Conservation (phyloP, 2,329 filamentous ascomycete genomes). For the Paecilomyces niveus region DNA sequence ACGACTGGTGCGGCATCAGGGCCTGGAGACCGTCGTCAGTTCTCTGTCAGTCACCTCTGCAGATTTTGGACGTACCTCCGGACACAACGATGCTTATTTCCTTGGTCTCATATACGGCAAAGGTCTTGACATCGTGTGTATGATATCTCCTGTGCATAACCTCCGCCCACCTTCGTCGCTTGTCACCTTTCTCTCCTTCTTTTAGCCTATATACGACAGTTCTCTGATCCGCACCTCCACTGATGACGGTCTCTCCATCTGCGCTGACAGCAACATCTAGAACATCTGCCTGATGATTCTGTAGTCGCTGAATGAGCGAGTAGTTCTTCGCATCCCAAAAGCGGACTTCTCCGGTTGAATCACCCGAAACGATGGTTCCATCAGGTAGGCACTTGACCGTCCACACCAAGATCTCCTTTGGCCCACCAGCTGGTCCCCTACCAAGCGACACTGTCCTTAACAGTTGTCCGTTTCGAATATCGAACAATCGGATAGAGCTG, state of each 20-base stretch:
- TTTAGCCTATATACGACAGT: slow-evolving; percentile 73
- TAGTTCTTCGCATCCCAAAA: slow-evolving; percentile 94
- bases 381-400: slow-evolving; percentile 80
- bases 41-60: slow-evolving; percentile 3
- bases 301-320: slow-evolving; percentile 76
- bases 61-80: slow-evolving; percentile 58
- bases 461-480: slow-evolving; percentile 69
- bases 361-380: slow-evolving; percentile 87
- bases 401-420: slow-evolving; percentile 87
- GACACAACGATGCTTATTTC: slow-evolving; percentile 82
- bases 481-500: slow-evolving; percentile 86
- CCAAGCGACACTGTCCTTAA: slow-evolving; percentile 81
- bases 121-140: slow-evolving; percentile 88
- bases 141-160: slow-evolving; percentile 82
- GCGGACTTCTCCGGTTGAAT: slow-evolving; percentile 87
- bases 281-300: slow-evolving; percentile 82
- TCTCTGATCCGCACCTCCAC: slow-evolving; percentile 83
- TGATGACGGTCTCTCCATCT: slow-evolving; percentile 76
- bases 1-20: slow-evolving; percentile 80
- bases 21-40: slow-evolving; percentile 46
- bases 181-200: slow-evolving; percentile 42
- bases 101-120: slow-evolving; percentile 80
- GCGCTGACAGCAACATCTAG: slow-evolving; percentile 76
- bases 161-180: slow-evolving; percentile 67
- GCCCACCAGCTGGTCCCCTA: slow-evolving; percentile 65